A percentile compares a stretch with the other conserved stretches of the same genome.
phyloP scores from a whole-genome alignment of 306 rosid species.

The Trichosanthes truncata region DNA sequence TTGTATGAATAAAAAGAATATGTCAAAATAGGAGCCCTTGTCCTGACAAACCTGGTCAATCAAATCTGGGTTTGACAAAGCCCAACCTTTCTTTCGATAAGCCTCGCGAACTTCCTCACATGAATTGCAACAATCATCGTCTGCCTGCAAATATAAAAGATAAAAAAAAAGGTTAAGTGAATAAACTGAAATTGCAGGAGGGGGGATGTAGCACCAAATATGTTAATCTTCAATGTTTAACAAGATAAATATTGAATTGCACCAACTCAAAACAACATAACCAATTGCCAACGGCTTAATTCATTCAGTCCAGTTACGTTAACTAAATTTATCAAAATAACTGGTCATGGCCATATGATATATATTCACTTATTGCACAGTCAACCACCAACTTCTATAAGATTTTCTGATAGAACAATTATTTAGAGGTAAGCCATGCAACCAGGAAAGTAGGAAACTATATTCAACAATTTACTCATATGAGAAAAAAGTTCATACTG shows the following conservation, averaged over 20 bases:
- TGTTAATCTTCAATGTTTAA: not conserved
- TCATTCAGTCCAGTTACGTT: not conserved
- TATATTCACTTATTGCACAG: not conserved
- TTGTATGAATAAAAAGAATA: not conserved
- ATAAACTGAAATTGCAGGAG: not conserved
- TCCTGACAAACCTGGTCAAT: slow-evolving; percentile 74
- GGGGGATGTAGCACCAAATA: not conserved
- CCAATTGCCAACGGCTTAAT: not conserved
- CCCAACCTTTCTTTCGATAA: slow-evolving; percentile 95
- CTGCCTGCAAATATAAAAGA: slow-evolving; percentile 35
- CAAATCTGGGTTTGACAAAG: slow-evolving; percentile 78
- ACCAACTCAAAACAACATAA: not conserved
- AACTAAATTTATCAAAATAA: not conserved
- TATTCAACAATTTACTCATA: not conserved
- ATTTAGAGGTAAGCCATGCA: not conserved
- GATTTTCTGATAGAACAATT: not conserved
- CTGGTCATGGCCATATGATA: not conserved
- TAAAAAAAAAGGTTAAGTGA: not conserved
- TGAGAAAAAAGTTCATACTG: slow-evolving; percentile 38
- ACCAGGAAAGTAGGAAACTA: not conserved
- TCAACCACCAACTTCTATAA: not conserved
- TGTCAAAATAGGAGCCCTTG: slow-evolving; percentile 14
- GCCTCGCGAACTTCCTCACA: slow-evolving; percentile 99
- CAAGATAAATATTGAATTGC: not conserved
- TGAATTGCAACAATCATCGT: slow-evolving; percentile 83